Evolutionary conservation across 2,329 filamentous ascomycete genomes (phyloP).

Genomic region (Piedraia hortae): DNA sequence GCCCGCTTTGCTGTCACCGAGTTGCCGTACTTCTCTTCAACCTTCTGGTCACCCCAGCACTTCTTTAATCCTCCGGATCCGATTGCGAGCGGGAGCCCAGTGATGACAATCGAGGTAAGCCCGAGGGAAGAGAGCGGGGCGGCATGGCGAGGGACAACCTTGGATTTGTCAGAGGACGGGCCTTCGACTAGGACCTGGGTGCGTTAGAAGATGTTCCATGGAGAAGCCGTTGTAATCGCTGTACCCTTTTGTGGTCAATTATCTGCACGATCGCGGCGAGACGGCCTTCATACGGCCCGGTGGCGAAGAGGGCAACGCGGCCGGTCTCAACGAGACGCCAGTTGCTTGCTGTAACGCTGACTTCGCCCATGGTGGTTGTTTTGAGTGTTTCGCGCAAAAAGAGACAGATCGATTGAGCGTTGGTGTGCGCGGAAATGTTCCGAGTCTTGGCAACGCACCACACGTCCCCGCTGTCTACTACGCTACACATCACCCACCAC

Average conservation of each 20-base stretch:
- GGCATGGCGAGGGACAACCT: conserved; percentile 65
- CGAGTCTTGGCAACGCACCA: no score
- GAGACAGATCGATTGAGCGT: no score
- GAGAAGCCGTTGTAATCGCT: conserved; percentile 17
- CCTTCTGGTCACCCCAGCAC: conserved; percentile 70
- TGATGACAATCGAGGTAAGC: conserved; percentile 69
- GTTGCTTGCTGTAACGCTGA: conserved; percentile 22
- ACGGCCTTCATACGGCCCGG: conserved; percentile 55
- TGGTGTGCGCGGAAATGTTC: no score
- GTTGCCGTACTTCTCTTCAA: conserved; percentile 80
- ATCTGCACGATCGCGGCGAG: conserved; percentile 94
- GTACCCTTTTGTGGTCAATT: conserved; percentile 99
- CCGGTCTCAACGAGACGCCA: conserved; percentile 97
- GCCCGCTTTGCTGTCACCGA: conserved; percentile 88
- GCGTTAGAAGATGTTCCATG: conserved; percentile 5
- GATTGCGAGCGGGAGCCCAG: conserved; percentile 59
- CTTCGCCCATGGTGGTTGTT: conserved; percentile 11
- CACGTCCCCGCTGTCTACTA: no score
- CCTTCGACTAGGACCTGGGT: conserved; percentile 91
- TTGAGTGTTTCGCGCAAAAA: no score
- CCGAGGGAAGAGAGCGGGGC: conserved; percentile 57
- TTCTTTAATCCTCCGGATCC: conserved; percentile 63
- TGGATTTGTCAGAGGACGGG: conserved; percentile 53
- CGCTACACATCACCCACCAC: no score
- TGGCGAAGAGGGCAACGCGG: conserved; percentile 79